Base-by-base conservation (phyloP, 805 yeast species). In the Wickerhamiella cacticola region DNA sequence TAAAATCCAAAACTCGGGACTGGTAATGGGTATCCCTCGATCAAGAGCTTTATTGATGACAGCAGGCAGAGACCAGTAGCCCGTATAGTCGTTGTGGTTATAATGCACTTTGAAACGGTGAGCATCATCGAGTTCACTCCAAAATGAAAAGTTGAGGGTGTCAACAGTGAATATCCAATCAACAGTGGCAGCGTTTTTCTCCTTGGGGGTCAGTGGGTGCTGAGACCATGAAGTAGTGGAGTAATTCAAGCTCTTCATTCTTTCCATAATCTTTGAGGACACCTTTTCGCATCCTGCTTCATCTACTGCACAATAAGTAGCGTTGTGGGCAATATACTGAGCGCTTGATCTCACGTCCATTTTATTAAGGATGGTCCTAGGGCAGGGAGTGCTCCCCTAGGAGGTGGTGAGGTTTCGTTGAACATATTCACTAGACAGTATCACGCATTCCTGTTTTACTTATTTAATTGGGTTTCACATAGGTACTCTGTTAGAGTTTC, bases 51-150 rank as follows among this genome's bases (percentile, higher is more conserved):
- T 53, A 52, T 69, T 64, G 15, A 69, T 56, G 10, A 69, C 68
- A 1, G 73, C 73, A 13, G 61, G 64, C 21, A 69, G 56, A 45
- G 71, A 66, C 73, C 73, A 68, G 55, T 69, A 69, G 9, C 73
- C 73, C 0, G 73, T 69, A 56, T 66, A 69, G 23, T 22, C 33
- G 16, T 51, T 33, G 16, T 61, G 66, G 2, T 61, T 49, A 53
- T 61, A 69, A 10, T 50, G 49, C 8, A 69, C 67, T 5, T 68
- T 51, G 50, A 50, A 69, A 16, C 70, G 50, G 47, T 65, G 67
- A 7, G 45, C 42, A 8, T 40, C 45, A 42, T 65, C 67, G 3
- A 51, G 53, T 33, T 66, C 68, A 16, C 69, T 63, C 73, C 73
- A 69, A 54, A 69, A 69, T 31, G 69, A 63, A 56, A 69, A 69